Conservation (phyloP, 768 basidiomycete genomes). For the Astraeus odoratus region DNA sequence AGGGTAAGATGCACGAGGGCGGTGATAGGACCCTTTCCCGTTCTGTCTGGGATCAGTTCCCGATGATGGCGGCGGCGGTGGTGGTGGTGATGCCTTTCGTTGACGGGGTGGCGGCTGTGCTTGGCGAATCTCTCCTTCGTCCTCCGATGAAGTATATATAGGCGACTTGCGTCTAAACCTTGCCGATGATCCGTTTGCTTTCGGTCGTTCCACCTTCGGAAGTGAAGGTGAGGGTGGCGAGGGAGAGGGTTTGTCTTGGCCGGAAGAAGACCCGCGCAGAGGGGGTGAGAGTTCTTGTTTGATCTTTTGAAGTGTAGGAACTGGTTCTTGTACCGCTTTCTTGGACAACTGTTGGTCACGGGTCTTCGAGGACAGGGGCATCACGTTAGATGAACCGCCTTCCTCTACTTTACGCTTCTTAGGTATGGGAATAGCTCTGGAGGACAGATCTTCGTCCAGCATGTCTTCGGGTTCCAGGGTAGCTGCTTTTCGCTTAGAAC, state of each 20-base stretch:
- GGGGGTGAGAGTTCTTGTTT: conserved; percentile 33
- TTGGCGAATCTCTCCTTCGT: conserved; percentile 39
- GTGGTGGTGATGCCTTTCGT: conserved; percentile 22
- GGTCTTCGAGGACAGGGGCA: conserved; percentile 9
- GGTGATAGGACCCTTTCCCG: conserved; percentile 15
- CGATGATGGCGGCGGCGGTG: conserved; percentile 21
- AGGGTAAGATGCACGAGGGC: conserved; percentile 27
- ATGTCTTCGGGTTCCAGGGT: conserved; percentile 26
- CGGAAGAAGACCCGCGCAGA: conserved; percentile 9
- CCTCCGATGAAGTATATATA: conserved; percentile 62
- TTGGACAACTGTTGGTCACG: conserved; percentile 29
- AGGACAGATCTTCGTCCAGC: conserved; percentile 16
- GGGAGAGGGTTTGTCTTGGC: conserved; percentile 9
- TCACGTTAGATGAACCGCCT: conserved; percentile 10
- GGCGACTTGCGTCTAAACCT: conserved; percentile 50
- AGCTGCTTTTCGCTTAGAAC: conserved; percentile 36
- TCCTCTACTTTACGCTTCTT: conserved; percentile 43
- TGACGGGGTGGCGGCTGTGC: conserved; percentile 17
- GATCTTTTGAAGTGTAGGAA: conserved; percentile 24
- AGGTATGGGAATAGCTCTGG: conserved; percentile 9
- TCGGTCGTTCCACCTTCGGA: conserved; percentile 17
- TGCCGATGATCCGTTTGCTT: conserved; percentile 7
- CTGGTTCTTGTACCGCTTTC: conserved; percentile 29
- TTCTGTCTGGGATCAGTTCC: conserved; percentile 14
- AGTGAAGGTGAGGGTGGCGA: conserved; percentile 3